Base-by-base conservation (phyloP, 2,329 filamentous ascomycete genomes). In the Pseudogymnoascus destructans region DNA sequence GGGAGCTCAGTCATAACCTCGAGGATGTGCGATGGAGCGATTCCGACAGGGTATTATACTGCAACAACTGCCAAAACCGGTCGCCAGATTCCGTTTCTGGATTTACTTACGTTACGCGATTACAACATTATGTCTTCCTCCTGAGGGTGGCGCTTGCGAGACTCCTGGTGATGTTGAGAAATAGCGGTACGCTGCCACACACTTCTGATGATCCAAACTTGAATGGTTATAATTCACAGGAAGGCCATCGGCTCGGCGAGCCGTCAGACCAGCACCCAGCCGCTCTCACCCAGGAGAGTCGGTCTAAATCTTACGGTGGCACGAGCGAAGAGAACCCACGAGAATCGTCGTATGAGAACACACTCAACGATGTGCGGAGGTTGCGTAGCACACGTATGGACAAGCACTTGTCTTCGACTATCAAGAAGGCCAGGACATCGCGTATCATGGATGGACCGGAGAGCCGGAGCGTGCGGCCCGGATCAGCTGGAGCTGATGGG, bases 41-140 rank as follows among this genome's bases (percentile, higher is more conserved):
- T 21, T 77, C 79, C 56, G 83, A 87, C 62, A 78, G 83, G 64
- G 82, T 79, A 62, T 75, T 91, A 2, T 84, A 85, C 63, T 97
- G 93, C 73, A 77, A 71, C 58, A 77, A 74, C 54, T 95, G 89
- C 68, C 79, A 79, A 40, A 73, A 74, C 36, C 77, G 78, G 64
- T 75, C 76, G 56, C 75, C 78, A 7, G 83, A 84, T 61, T 73
- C 75, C 1, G 55, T 63, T 9, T 73, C 72, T n/a, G 80, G 79
- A 0, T 88, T 96, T 66, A 79, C 85, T 61, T 81, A 83, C 61
- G 81, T 96, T 35, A 88, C 88, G 15, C 90, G 95, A 70, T 76
- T 98, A 58, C 86, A 93, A 68, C 92, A 98, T 74, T 98, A 95
- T 69, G 85, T 96, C 5, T 96, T 96, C 71, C 76, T 98, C 17